Evolutionary conservation across 495 filamentous ascomycete species (phyloP), one percentile per base, ranked within the genome.

Genomic region (Penicillium manginii): DNA sequence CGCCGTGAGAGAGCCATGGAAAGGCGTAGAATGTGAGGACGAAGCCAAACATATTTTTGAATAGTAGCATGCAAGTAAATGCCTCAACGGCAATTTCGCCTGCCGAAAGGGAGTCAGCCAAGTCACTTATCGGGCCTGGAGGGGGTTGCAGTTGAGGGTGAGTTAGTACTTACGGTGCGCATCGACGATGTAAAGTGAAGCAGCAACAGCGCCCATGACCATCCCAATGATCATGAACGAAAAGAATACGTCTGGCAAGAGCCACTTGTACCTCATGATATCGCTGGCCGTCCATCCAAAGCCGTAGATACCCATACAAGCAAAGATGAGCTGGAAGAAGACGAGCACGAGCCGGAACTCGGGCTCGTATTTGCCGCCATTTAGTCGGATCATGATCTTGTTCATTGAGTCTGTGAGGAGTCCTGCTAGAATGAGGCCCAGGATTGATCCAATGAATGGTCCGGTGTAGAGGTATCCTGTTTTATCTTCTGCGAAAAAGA

Each of bases 11-110:
- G 10, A 97, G 73, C 93, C 93, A 97, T 29, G 91, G 73, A 62
- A 90, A 96, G 3, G 90, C 91, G 57, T 82, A 85, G 57, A 85
- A 93, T 0, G 93, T 96, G 35, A 97, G 76, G 6, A 84, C 88
- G 62, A 96, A 97, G 64, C 86, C 89, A 77, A 97, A 94, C 55
- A 97, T 80, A 61, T 96, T 97, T 73, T 92, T 97, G 81, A 97
- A 97, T 21, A 97, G 84, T 50, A 97, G 78, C 63, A 96, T 80
- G 74, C 89, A 90, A 0, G 92, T 97, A 70, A 97, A 96, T 3
- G 88, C 90, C 76, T 97, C 93, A 46, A 97, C 86, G 2, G 92
- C 85, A 52, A 97, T 87, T 54, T 91, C 85, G 10, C 88, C 89
- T 91, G 57, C 19, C 2, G 8, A 40, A 3, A n/a, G n/a, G n/a